Evolutionary conservation across 176 grass and related monocot genomes (phyloP).

Genomic region (Musa schizocarpa): DNA sequence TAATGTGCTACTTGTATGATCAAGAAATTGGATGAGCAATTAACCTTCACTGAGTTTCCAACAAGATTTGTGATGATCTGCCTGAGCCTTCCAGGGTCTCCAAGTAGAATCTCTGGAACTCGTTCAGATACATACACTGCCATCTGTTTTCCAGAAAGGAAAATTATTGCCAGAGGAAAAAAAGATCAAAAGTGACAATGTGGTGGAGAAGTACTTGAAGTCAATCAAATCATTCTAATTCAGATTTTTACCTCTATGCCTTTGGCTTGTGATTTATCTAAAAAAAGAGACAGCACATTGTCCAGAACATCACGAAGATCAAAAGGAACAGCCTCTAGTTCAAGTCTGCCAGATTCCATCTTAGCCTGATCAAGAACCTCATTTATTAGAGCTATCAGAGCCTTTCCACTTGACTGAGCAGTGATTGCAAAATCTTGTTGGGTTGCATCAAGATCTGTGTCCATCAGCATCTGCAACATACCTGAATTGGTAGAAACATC

Average conservation of each 20-base stretch:
- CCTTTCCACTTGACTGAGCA: slow-evolving; percentile 63
- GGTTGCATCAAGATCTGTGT: slow-evolving; percentile 72
- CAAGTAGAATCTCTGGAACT: slow-evolving; percentile 57
- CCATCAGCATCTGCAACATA: slow-evolving; percentile 83
- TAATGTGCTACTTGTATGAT: not conserved
- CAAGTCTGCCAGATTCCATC: slow-evolving; percentile 76
- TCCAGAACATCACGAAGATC: slow-evolving; percentile 70
- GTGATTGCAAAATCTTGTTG: slow-evolving; percentile 76
- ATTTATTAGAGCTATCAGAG: slow-evolving; percentile 71
- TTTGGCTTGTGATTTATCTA: slow-evolving; percentile 65
- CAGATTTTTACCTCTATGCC: slow-evolving; percentile 47
- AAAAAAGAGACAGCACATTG: slow-evolving; percentile 69
- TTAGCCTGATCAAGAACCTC: slow-evolving; percentile 81
- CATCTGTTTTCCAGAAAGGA: slow-evolving; percentile 30
- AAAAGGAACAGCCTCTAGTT: slow-evolving; percentile 64
- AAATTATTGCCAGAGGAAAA: not conserved
- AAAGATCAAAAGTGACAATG: not conserved
- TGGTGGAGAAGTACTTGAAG: not conserved
- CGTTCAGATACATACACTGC: slow-evolving; percentile 56
- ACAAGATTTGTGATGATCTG: slow-evolving; percentile 80
- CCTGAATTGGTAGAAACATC: slow-evolving; percentile 29
- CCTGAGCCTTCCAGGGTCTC: slow-evolving; percentile 56
- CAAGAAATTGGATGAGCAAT: slow-evolving; percentile 13
- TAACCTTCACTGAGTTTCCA: slow-evolving; percentile 81
- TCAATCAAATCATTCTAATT: not conserved